A percentile compares a stretch with the other conserved stretches of the same genome.
These are phyloP conservation scores for Pseudognaphalium luteoalbum DNA, from an alignment of 129 eudicot species.

Conservation along the genomic window DNA sequence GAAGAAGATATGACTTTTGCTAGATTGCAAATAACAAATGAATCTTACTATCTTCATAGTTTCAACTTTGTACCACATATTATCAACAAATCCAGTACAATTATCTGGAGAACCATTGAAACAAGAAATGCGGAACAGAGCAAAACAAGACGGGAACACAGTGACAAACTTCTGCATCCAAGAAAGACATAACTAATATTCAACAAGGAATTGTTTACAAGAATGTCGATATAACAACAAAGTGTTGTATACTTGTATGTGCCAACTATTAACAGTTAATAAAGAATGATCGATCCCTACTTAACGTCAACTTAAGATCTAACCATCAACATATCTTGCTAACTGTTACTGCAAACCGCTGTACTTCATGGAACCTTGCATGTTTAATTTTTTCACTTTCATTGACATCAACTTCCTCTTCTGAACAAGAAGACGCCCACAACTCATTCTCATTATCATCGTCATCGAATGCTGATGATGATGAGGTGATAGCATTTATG, in stretches of 20 bases:
- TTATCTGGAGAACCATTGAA: background rate
- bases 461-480: slow-evolving; percentile 27
- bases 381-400: slow-evolving; percentile 16
- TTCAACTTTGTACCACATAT: too few relatives aligned
- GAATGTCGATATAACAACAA: slow-evolving; percentile 11
- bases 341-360: slow-evolving; percentile 25
- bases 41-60: background rate
- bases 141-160: background rate
- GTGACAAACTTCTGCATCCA: background rate
- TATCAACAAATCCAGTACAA: background rate
- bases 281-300: slow-evolving; percentile 30
- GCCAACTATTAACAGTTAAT: slow-evolving; percentile 16
- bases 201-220: background rate
- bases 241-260: slow-evolving; percentile 16
- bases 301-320: slow-evolving; percentile 3
- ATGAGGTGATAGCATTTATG: slow-evolving; percentile 35
- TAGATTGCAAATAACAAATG: background rate
- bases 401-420: slow-evolving; percentile 26
- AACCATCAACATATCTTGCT: slow-evolving; percentile 24
- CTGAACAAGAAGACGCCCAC: slow-evolving; percentile 25
- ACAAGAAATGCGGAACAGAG: background rate
- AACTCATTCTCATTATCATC: slow-evolving; percentile 42
- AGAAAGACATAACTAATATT: slow-evolving; percentile 10
- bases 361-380: slow-evolving; percentile 28
- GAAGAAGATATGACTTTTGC: background rate